Evolutionary conservation across 225 moss, liverwort and hornwort genomes (phyloP), one percentile per base, ranked within the genome.

Genomic region (Polytrichum commune): DNA sequence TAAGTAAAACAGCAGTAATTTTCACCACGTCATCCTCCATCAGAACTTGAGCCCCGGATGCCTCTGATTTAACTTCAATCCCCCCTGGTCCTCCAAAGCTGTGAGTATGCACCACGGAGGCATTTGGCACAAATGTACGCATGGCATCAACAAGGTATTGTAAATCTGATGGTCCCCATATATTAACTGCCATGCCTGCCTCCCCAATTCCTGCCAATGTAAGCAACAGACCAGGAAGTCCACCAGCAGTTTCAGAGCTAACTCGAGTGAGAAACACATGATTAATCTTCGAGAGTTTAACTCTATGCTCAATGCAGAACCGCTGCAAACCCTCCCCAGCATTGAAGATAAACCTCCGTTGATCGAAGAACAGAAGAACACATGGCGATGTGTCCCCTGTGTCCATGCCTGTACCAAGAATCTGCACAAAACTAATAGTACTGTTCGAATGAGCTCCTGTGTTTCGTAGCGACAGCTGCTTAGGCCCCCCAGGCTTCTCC

Each of bases 391-490:
- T 98, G 77, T 98, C 98, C 61, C 88, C 86, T 4, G 98, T 98
- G 87, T 95, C 98, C 98, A 98, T 95, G 70, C 98, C 98, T 54
- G 98, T 98, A 20, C 98, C 98, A 75, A 98, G 91, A 86, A 98
- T 93, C 91, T 98, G 98, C 66, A 98, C 87, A 76, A 88, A 98
- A 82, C 98, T 95, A 71, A 95, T 90, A 75, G 92, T 89, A 66
- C 90, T 93, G 74, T 76, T 98, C 27, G 92, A 85, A 90, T 98
- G 95, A 53, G 81, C 62, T 60, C 82, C 90, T 55, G 80, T 76
- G 54, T 78, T 76, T 10, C 93, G 91, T 80, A 96, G 71, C 29
- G 85, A 73, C 55, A 96, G 76, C 67, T 96, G 80, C 67, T 93
- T 96, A 1, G 93, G 96, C 61, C 80, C 66, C 5, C 83, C 53